A percentile compares a stretch with the other conserved stretches of the same genome.
phyloP scores from a whole-genome alignment of 2,329 filamentous ascomycete species.

The Acephala macrosclerotiorum region DNA sequence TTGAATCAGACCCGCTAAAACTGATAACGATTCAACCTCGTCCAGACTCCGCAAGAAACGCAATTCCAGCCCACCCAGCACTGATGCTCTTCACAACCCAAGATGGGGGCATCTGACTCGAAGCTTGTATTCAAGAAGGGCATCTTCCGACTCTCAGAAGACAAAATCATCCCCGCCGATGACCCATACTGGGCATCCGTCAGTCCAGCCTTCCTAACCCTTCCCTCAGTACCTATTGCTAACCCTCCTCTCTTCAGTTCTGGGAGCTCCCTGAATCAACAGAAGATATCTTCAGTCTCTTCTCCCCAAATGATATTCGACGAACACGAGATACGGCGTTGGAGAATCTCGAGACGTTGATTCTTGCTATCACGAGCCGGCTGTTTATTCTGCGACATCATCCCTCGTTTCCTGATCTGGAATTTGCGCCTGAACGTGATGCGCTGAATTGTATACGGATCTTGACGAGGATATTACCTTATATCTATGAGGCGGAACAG shows the following conservation, averaged over 20 bases:
- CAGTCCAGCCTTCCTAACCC: conserved; percentile 47
- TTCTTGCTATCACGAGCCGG: conserved; percentile 83
- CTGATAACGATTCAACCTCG: conserved; percentile 9
- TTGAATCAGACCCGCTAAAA: conserved; percentile 13
- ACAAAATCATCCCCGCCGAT: conserved; percentile 84
- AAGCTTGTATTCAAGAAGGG: conserved; percentile 99
- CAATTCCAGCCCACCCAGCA: conserved; percentile 21
- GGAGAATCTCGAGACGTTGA: conserved; percentile 88
- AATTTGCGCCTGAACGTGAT: conserved; percentile 82
- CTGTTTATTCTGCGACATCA: conserved; percentile 85
- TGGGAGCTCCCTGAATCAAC: conserved; percentile 96
- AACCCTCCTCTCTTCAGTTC: conserved; percentile 65
- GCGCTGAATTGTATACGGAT: conserved; percentile 96
- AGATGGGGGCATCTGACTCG: conserved; percentile 97
- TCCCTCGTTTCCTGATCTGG: conserved; percentile 86
- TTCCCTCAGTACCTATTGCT: conserved; percentile 19
- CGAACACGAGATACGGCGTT: conserved; percentile 85
- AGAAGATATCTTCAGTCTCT: conserved; percentile 96
- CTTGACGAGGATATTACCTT: conserved; percentile 88
- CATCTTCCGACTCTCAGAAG: conserved; percentile 95
- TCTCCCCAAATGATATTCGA: conserved; percentile 87
- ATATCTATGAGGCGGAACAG: conserved; percentile 87
- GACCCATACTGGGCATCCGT: conserved; percentile 94
- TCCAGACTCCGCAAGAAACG: conserved; percentile 3
- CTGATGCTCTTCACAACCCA: conserved; percentile 38